Evolutionary conservation across 2,329 filamentous ascomycete genomes (phyloP), one percentile per base, ranked within the genome.

Genomic region (Monilinia aucupariae): DNA sequence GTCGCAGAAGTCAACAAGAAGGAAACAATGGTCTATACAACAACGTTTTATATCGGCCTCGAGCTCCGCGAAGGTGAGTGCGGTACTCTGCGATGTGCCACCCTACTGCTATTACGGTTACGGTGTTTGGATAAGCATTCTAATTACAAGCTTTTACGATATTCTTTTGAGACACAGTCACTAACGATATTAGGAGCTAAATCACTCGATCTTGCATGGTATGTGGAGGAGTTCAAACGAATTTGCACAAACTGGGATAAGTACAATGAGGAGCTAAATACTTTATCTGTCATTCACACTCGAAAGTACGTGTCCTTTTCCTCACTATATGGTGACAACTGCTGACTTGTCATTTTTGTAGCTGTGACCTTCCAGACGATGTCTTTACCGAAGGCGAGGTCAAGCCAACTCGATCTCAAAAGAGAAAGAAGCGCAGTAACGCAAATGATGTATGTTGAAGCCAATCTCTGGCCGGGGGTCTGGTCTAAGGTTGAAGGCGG

Each of bases 41-140:
- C 91, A 30, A 97, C 92, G 1, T 93, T 92, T 75, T 99, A 97
- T 74, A 91, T 99, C 72, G 94, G 94, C 43, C 81, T 97, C 54
- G 89, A 93, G 70, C 78, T 97, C 62, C 81, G 82, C 45, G 83
- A 87, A 79, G 88, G 90, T 91, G 81, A 74, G 84, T 70, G 34
- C 20, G 34, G 41, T 55, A 43, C 37, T 61, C 37, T 43, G 27
- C 43, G 22, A 53, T 43, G 48, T 53, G 32, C 48, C 20, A 41
- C n/a, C 25, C 25, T 53, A 53, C 25, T 53, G 22, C 13, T n/a
- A 22, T 54, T 43, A 32, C 25, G 39, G 10, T 52, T 53, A 32
- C 25, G 32, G 30, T 43, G 7, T 54, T 54, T 32, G 34, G 34
- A 60, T 43, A 22, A 45, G 27, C 47, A 54, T 54, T 47, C 51